Base-by-base conservation (phyloP, 1,284 basidiomycete genomes). In the Meira nashicola region DNA sequence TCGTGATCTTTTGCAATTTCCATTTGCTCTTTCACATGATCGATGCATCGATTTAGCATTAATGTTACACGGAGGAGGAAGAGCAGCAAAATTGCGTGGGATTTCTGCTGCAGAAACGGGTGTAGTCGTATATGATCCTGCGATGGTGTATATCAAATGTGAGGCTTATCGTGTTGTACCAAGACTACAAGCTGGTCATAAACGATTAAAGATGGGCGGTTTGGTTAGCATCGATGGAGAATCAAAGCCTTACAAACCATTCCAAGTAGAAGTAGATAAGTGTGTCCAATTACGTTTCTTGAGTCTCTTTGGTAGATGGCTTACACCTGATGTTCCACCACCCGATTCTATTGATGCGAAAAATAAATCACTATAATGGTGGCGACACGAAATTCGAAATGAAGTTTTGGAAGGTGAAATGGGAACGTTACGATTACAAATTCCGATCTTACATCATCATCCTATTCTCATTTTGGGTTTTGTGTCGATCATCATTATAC, bases 141-240 rank as follows among this genome's bases (percentile, higher is more conserved):
- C 63, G 1, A 58, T 76, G 53, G 57, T 58, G 3, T 77, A 77
- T 46, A 50, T 72, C 62, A 76, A 77, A 48, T 71, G 70, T 2
- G 68, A 73, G 41, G 76, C 74, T 15, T 59, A 71, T 11, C 66
- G 76, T 1, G 72, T 77, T 25, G 73, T 70, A 46, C 76, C 76
- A 0, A 59, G 55, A 17, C 56, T 62, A 10, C 54, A 58, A 21
- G 58, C 59, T 46, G 72, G 70, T 14, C 65, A 75, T 51, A 63
- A 55, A 46, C 54, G 55, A 52, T 53, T 69, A 21, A 68, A 68
- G 54, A 58, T 17, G 10, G 66, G 64, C 0, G 65, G 66, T 2
- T 48, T 62, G 47, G 54, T 72, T 37, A 69, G 65, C 44, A 82
- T 91, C 58, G 93, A 97, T 73, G 93, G 93, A 15, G 93, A 97